These are phyloP conservation scores for Cryptosporidium muris DNA, from an alignment of 169 alveolate genomes.

Conservation along the genomic window DNA sequence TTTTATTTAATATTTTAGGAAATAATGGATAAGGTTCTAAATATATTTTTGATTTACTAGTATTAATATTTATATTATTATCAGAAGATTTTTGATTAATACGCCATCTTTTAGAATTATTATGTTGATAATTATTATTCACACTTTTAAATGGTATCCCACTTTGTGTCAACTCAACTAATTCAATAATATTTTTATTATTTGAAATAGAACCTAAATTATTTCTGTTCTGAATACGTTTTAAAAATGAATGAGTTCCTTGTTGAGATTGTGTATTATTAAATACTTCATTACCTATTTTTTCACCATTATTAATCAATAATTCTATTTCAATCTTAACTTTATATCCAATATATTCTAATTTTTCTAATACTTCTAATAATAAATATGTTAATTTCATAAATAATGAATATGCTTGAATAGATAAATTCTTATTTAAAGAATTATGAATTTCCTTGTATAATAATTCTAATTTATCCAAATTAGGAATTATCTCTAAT, in stretches of 20 bases:
- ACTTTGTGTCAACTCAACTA: conserved; percentile 4
- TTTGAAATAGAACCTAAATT: neutral
- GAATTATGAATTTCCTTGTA: conserved; percentile 1
- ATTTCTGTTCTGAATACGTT: neutral
- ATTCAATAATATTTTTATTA: neutral
- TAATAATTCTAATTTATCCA: conserved; percentile 25
- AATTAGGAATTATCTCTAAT: neutral
- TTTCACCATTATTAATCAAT: neutral
- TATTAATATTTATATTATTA: neutral
- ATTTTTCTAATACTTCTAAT: conserved; percentile 11
- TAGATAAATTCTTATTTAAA: conserved; percentile 13
- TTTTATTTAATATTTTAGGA: conserved; percentile 7
- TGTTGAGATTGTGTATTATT: neutral
- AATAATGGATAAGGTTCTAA: conserved; percentile 39
- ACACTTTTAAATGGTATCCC: conserved; percentile 14
- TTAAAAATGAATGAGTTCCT: neutral
- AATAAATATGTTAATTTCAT: conserved; percentile 12
- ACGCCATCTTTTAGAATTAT: conserved; percentile 2
- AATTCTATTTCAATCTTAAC: conserved; percentile 29
- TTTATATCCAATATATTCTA: conserved; percentile 1
- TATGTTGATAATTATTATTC: neutral
- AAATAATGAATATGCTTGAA: conserved; percentile 34
- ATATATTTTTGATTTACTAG: conserved; percentile 9
- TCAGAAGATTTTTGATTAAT: neutral
- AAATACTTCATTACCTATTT: neutral